These are phyloP conservation scores for Phalaenopsis equestris DNA, from an alignment of 106 monocot species.

Conservation along the genomic window DNA sequence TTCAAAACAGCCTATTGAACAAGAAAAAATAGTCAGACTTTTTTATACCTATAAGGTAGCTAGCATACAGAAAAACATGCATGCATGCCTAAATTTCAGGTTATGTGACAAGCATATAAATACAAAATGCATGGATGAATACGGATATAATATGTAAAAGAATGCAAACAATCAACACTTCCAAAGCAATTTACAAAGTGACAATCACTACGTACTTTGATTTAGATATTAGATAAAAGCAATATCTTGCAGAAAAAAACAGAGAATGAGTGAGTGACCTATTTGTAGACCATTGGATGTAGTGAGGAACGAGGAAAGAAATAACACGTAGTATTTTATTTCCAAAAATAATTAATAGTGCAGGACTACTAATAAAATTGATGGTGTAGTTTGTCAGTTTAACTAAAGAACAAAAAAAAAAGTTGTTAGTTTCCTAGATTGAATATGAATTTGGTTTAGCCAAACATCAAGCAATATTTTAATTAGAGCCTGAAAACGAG, in stretches of 20 bases:
- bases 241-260: too few species aligned
- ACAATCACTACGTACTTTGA: background rate
- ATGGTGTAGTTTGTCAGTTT: background rate
- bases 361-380: background rate
- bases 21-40: background rate
- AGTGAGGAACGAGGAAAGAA: background rate
- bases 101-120: background rate
- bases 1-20: constrained; percentile 30
- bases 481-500: too few species aligned
- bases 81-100: background rate
- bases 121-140: background rate
- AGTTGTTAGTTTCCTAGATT: background rate
- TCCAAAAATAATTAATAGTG: background rate
- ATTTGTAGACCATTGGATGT: background rate
- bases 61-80: background rate
- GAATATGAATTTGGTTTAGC: background rate
- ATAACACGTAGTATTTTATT: background rate
- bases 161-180: background rate
- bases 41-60: background rate
- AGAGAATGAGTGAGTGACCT: background rate
- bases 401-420: background rate
- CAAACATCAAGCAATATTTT: too few species aligned
- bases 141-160: background rate
- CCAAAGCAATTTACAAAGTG: background rate
- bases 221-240: background rate